phyloP scores from a whole-genome alignment of 2,329 filamentous ascomycete species.

The Curvularia sp. region DNA sequence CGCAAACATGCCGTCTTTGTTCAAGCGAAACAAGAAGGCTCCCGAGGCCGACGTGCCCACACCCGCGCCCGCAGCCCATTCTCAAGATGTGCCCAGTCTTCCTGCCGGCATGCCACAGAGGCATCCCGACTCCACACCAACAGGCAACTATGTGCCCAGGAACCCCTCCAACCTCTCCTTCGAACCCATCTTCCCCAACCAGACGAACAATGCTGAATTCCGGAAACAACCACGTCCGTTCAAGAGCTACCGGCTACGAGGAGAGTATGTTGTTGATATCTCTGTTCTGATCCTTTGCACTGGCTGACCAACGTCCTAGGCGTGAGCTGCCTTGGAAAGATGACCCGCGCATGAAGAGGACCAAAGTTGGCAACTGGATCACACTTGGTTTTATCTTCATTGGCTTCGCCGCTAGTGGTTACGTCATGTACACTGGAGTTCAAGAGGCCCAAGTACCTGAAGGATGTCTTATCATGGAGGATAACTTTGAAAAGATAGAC shows the following conservation, averaged over 20 bases:
- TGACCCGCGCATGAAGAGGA: conserved; percentile 32
- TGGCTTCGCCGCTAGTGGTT: conserved; percentile 25
- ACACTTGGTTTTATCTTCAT: conserved; percentile 23
- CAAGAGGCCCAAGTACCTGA: conserved; percentile 25
- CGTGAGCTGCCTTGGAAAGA: conserved; percentile 35
- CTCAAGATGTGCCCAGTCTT: conserved; percentile 13
- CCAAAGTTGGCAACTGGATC: conserved; percentile 33
- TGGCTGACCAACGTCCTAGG: conserved; percentile 12
- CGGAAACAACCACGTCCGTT: conserved; percentile 31
- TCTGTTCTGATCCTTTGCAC: background rate
- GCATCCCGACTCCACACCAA: conserved; percentile 6
- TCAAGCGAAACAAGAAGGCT: conserved; percentile 18
- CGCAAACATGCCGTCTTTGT: conserved; percentile 15
- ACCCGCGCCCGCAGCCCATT: conserved; percentile 6
- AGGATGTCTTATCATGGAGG: conserved; percentile 56
- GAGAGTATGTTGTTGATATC: conserved; percentile 25
- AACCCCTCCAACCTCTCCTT: conserved; percentile 18
- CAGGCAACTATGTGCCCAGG: conserved; percentile 5
- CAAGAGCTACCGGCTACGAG: conserved; percentile 33
- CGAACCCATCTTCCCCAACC: conserved; percentile 5
- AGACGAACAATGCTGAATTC: conserved; percentile 9
- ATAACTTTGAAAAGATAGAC: conserved; percentile 67
- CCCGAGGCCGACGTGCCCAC: conserved; percentile 5
- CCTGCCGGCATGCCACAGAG: conserved; percentile 16
- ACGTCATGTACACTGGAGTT: conserved; percentile 31